Evolutionary conservation across 2,329 filamentous ascomycete genomes (phyloP), one percentile per base, ranked within the genome.

Genomic region (Colletotrichum sp.): DNA sequence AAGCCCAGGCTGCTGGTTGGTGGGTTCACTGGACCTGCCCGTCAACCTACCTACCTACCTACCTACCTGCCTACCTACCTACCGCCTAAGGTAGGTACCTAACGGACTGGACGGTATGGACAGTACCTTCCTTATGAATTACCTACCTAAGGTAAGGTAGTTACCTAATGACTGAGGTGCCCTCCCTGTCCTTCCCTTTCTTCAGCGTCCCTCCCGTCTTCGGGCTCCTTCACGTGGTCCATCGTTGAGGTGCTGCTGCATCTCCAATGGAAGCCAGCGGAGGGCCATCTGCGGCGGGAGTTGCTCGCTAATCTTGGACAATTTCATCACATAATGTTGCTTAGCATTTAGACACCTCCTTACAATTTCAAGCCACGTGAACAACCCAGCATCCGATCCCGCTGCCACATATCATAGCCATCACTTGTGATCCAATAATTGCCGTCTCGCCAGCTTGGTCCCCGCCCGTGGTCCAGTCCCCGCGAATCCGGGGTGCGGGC

Each of bases 401-500:
- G 15, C 48, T 28, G 24, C 32, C 15, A 52, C 12, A 52, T 48
- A 48, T 48, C 13, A 52, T n/a, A 22, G 6, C 44, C 55, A 26
- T 59, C 24, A 59, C 24, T 59, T 12, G 24, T 59, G 55, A 16
- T 5, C 15, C 55, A 59, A 28, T 59, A 22, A 18, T 26, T 59
- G 55, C 26, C 55, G 12, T 59, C 55, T 30, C 55, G 12, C 55
- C 16, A 22, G 44, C 55, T 59, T 16, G 22, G 44, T 52, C 44
- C 44, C n/a, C n/a, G 44, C 44, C 44, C 44, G 44, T 52, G 44
- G 44, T 22, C 44, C 44, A 22, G n/a, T 60, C 60, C 48, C 72
- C 60, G 60, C 60, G 68, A 71, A 66, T 71, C 68, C 60, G 68
- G 72, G 60, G 67, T 71, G 52, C 60, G 68, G 68, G 32, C 60